These are phyloP conservation scores for Penicillium manginii DNA, from an alignment of 495 filamentous ascomycete species.

Conservation along the genomic window DNA sequence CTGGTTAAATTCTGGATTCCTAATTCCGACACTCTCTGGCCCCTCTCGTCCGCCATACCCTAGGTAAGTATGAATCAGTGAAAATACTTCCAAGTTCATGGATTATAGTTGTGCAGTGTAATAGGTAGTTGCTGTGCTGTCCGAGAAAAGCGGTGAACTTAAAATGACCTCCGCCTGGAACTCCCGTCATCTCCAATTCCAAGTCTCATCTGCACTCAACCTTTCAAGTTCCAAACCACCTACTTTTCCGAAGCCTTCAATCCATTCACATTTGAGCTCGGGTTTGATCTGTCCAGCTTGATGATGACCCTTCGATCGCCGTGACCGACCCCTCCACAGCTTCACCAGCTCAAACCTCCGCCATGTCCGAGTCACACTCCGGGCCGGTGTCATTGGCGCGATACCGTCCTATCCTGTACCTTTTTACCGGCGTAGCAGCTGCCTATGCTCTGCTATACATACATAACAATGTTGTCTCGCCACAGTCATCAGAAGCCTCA, in stretches of 20 bases:
- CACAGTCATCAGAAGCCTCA: constrained; percentile 29
- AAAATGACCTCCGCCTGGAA: not conserved
- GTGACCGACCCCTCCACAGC: constrained; percentile 27
- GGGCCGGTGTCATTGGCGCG: constrained; percentile 45
- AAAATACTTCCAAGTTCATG: no score
- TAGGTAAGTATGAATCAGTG: no score
- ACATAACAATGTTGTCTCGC: constrained; percentile 39
- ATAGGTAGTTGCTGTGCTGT: not conserved
- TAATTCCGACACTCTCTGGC: no score
- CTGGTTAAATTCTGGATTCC: no score
- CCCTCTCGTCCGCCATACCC: no score
- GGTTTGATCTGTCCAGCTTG: not conserved
- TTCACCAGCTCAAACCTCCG: constrained; percentile 21
- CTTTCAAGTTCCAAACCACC: no score
- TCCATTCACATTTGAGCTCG: not conserved
- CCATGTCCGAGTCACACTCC: constrained; percentile 42
- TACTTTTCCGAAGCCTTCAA: not conserved
- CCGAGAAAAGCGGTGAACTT: not conserved
- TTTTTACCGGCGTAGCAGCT: constrained; percentile 53
- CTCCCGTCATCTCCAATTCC: not conserved
- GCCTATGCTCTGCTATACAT: constrained; percentile 54
- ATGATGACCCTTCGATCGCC: constrained; percentile 14
- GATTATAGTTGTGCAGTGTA: no score
- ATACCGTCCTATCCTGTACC: constrained; percentile 54
- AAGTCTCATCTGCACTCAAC: no score